Conservation (phyloP, 768 basidiomycete species). For the Collybia nuda region DNA sequence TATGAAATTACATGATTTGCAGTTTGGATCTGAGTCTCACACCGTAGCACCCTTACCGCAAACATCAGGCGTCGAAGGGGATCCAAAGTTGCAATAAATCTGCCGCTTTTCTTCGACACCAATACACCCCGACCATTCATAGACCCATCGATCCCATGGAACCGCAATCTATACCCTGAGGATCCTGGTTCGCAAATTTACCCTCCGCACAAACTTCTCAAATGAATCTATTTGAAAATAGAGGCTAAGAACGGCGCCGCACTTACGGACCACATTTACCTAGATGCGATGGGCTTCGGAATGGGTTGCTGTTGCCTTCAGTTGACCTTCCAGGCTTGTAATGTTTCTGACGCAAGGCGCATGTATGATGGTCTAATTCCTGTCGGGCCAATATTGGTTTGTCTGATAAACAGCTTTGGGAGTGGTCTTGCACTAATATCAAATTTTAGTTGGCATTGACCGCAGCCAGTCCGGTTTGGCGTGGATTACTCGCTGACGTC, state of each 20-base stretch:
- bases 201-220: constrained; percentile 6
- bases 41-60: constrained; percentile 86
- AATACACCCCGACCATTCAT: constrained; percentile 88
- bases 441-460: constrained; percentile 79
- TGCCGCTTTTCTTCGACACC: constrained; percentile 88
- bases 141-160: constrained; percentile 90
- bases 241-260: constrained; percentile 93
- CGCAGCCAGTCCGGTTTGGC: constrained; percentile 92
- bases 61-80: constrained; percentile 91
- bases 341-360: constrained; percentile 85
- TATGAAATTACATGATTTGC: constrained; percentile 10
- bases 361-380: constrained; percentile 98
- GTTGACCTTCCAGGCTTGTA: constrained; percentile 96
- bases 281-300: constrained; percentile 99
- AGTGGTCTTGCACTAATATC: constrained; percentile 6
- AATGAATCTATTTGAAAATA: constrained; percentile 24
- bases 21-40: constrained; percentile 6
- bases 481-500: constrained; percentile 93
- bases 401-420: constrained; percentile 18
- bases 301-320: constrained; percentile 99
- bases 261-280: constrained; percentile 87
- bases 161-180: constrained; percentile 80
- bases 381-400: constrained; percentile 91
- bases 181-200: constrained; percentile 58
- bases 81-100: constrained; percentile 93